Base-by-base conservation (phyloP, 2,329 filamentous ascomycete genomes). In the Phialophora macrospora region DNA sequence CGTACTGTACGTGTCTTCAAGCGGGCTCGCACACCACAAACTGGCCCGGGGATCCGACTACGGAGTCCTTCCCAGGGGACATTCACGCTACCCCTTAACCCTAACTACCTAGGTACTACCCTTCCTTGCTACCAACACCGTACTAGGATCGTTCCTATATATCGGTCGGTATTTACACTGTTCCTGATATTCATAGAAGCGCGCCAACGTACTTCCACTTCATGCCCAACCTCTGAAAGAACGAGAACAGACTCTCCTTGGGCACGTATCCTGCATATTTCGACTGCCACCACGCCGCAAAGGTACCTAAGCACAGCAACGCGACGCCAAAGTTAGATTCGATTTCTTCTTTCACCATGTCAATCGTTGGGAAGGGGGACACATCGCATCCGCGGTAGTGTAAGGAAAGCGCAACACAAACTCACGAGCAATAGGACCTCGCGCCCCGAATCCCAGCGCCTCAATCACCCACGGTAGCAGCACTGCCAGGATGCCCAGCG, bases 221-320 rank as follows among this genome's bases (percentile, higher is more conserved):
- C 78, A 81, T 81, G 0, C 79, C 79, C 64, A 81, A 67, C 12
- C 77, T 72, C 74, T 81, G 79, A 34, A 82, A 76, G 58, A 74
- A 82, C 2, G 75, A 75, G 64, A 80, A 80, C n/a, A 82, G 66
- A 4, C 79, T 78, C 0, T 73, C 74, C 64, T 77, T 77, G 0
- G 79, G 77, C 58, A 81, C 77, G 55, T 75, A 75, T 1, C 78
- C 79, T 2, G 70, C 72, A 69, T 80, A 81, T 1, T 60, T 68
- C 0, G 73, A 65, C 69, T 80, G 76, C 78, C 79, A 82, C 67
- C 65, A 70, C 1, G 79, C 75, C 14, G 80, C 80, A 60, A 80
- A 81, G 2, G 74, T 73, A 5, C 73, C 74, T 72, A 51, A 51
- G 24, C 48, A 11, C 20, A 12, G 48, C 24, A 51, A 51, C 30